A percentile compares a stretch with the other conserved stretches of the same genome.
Evolutionary conservation across 2,329 filamentous ascomycete genomes (phyloP).

Genomic region (Fusarium nelsonii): DNA sequence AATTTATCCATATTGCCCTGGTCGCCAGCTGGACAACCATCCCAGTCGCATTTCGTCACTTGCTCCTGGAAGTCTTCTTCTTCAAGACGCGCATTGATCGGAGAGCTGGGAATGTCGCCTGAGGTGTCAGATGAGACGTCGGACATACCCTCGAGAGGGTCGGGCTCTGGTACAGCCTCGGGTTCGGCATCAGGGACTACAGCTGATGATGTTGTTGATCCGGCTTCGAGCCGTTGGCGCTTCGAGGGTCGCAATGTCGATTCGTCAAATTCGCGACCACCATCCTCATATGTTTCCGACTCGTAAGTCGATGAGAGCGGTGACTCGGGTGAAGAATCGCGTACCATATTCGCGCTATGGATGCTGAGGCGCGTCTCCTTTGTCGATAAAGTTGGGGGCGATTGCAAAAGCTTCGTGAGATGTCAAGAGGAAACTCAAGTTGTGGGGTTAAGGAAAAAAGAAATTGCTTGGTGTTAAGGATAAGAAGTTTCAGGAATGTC

Average conservation of each 20-base stretch:
- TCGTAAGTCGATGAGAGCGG: conserved; percentile 62
- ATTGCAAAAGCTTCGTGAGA: conserved; percentile 6
- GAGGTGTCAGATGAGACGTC: conserved; percentile 93
- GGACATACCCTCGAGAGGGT: conserved; percentile 69
- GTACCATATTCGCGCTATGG: conserved; percentile 52
- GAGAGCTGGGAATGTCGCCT: conserved; percentile 82
- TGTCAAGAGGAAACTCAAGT: not conserved
- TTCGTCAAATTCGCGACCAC: conserved; percentile 59
- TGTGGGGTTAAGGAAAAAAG: not conserved
- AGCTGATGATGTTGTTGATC: conserved; percentile 61
- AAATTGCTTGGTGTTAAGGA: conserved; percentile 4
- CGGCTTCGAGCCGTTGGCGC: conserved; percentile 60
- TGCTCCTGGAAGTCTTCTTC: conserved; percentile 83
- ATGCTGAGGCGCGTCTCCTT: conserved; percentile 41
- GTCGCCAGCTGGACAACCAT: conserved; percentile 78
- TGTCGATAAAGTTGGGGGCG: conserved; percentile 16
- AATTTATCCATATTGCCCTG: conserved; percentile 83
- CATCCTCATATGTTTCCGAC: conserved; percentile 62
- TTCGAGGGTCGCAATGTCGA: conserved; percentile 59
- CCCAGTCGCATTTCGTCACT: conserved; percentile 82
- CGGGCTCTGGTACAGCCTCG: conserved; percentile 61
- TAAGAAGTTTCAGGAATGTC: conserved; percentile 3
- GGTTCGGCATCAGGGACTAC: conserved; percentile 58
- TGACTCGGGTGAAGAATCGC: conserved; percentile 58
- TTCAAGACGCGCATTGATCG: conserved; percentile 74